phyloP scores from a whole-genome alignment of 1,284 basidiomycete genomes.

The Ganoderma leucocontextum region DNA sequence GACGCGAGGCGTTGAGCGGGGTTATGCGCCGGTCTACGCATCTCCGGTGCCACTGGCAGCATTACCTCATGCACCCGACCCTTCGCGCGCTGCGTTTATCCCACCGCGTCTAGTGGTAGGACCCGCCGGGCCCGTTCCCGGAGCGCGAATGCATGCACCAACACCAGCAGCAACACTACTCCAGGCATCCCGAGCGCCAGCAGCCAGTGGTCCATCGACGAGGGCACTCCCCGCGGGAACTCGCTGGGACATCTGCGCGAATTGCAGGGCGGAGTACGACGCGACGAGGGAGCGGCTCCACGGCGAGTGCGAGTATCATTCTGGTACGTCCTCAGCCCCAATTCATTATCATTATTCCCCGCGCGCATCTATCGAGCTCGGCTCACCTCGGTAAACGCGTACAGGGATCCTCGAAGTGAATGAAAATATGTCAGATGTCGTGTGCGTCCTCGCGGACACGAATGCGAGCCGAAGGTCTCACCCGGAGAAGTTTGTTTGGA shows the following conservation, averaged over 20 bases:
- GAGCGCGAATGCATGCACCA: not conserved
- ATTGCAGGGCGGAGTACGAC: slow-evolving; percentile 56
- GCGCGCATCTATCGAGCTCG: not conserved
- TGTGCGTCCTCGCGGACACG: not conserved
- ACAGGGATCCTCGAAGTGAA: not conserved
- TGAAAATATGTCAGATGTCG: not conserved
- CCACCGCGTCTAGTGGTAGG: not conserved
- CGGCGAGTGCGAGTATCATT: slow-evolving; percentile 46
- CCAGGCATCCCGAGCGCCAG: not conserved
- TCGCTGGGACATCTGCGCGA: slow-evolving; percentile 53
- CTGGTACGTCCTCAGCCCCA: slow-evolving; percentile 22
- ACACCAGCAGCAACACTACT: not conserved
- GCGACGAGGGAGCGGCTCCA: slow-evolving; percentile 42
- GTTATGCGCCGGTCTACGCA: no score
- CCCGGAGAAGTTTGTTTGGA: slow-evolving; percentile 58
- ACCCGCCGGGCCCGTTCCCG: not conserved
- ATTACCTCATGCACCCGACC: not conserved
- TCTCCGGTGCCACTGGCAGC: no score
- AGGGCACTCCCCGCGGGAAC: slow-evolving; percentile 35
- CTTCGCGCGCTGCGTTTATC: not conserved
- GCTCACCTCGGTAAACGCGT: not conserved
- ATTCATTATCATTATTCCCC: not conserved
- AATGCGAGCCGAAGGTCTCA: not conserved
- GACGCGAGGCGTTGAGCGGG: not conserved
- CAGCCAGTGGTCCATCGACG: not conserved